Conservation (phyloP, 2,329 filamentous ascomycete genomes). For the Trichoderma breve region DNA sequence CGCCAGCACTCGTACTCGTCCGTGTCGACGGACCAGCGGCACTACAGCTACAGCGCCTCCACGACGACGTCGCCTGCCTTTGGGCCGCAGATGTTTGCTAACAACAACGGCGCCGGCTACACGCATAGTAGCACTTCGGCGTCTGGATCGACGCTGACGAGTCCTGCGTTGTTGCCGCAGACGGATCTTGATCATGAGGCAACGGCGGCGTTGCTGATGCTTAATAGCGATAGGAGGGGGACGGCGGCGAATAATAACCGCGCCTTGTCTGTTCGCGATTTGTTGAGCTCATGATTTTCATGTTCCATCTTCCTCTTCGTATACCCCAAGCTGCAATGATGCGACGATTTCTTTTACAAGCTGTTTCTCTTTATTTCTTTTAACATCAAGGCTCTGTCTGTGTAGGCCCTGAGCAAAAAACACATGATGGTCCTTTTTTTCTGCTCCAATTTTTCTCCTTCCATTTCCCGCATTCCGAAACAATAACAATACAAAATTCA, state of each 20-base stretch:
- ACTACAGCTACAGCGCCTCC: conserved; percentile 50
- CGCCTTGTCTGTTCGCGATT: conserved; percentile 54
- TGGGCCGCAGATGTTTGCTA: conserved; percentile 43
- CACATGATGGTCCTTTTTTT: background rate
- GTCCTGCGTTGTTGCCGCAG: conserved; percentile 55
- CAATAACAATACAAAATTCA: background rate
- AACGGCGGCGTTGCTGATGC: conserved; percentile 81
- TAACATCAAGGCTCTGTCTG: background rate
- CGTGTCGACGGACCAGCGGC: conserved; percentile 49
- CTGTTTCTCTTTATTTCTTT: background rate
- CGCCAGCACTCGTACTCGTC: conserved; percentile 56
- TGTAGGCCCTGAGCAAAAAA: background rate
- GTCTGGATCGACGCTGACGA: conserved; percentile 55
- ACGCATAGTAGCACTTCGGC: conserved; percentile 42
- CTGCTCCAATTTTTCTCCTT: background rate
- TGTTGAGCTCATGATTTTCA: conserved; percentile 48
- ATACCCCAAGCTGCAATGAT: background rate
- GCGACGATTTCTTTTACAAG: background rate
- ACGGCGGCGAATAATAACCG: conserved; percentile 35
- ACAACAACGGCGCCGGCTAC: conserved; percentile 30
- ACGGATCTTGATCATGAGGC: conserved; percentile 70
- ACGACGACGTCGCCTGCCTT: conserved; percentile 57
- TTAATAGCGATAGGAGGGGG: conserved; percentile 72
- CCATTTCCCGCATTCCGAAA: background rate
- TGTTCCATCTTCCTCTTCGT: too few species aligned